Percentiles rank a stretch among this genome's conserved stretches.
Evolutionary conservation across 2,329 filamentous ascomycete species (phyloP).

Genomic region (Hymenoscyphus albidus): DNA sequence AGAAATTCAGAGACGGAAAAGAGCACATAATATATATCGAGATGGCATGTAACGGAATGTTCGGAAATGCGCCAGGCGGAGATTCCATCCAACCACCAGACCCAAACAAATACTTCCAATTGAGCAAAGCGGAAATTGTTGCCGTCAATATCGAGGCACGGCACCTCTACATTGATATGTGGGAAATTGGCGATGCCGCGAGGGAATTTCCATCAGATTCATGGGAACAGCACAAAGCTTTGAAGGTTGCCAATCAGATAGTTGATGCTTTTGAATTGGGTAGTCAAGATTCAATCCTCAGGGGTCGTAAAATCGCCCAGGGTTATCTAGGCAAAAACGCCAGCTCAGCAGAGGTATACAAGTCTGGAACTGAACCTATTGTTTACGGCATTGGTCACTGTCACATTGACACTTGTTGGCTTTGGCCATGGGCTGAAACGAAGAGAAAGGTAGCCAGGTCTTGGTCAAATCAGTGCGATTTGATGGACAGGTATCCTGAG

Average conservation of each 20-base stretch:
- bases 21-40: constrained; percentile 91
- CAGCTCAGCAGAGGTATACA: constrained; percentile 80
- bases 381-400: constrained; percentile 93
- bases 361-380: constrained; percentile 67
- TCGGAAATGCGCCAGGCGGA: constrained; percentile 82
- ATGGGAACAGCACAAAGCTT: constrained; percentile 82
- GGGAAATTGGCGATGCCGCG: constrained; percentile 91
- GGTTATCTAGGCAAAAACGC: constrained; percentile 78
- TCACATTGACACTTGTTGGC: constrained; percentile 97
- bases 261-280: constrained; percentile 86
- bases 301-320: constrained; percentile 77
- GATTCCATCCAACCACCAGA: constrained; percentile 85
- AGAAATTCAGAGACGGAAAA: constrained; percentile 76
- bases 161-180: constrained; percentile 84
- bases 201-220: constrained; percentile 85
- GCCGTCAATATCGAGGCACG: constrained; percentile 84
- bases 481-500: constrained; percentile 94
- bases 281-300: constrained; percentile 70
- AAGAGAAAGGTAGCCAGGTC: constrained; percentile 94
- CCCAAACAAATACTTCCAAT: constrained; percentile 75
- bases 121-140: constrained; percentile 78
- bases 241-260: constrained; percentile 79
- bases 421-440: constrained; percentile 98
- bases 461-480: constrained; percentile 93
- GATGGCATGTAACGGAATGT: constrained; percentile 99